Evolutionary conservation across 2,329 filamentous ascomycete genomes (phyloP), one percentile per base, ranked within the genome.

Genomic region (Cadophora sp.): DNA sequence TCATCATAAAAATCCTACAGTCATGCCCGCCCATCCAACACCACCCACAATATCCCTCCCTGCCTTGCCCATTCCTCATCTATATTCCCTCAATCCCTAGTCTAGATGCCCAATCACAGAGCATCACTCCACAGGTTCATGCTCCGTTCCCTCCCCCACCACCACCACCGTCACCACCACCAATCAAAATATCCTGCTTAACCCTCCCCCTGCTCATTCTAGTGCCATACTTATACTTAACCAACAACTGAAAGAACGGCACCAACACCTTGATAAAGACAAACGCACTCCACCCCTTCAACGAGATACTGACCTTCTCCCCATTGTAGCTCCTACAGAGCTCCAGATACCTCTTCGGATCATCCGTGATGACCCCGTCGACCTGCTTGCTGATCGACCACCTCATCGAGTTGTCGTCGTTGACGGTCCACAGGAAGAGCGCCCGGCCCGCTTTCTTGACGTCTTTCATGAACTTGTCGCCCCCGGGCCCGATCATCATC

Each of bases 401-500:
- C 73, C 88, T 85, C 94, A 98, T 97, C 79, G 88, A 86, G 59
- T 84, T 82, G 69, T 87, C 85, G 16, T 91, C 85, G 76, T 98
- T 97, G 60, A 97, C 91, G 0, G 94, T 97, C 95, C 95, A 98
- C 0, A 88, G 85, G 73, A 91, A 89, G 4, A 97, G 81, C 4
- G 85, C 84, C 24, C 91, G 84, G 18, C 83, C 80, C 1, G 82
- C 80, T 58, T 80, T 77, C 68, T 84, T 84, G 30, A 87, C 86
- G 64, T 89, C 85, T 14, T 82, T 81, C 18, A 94, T 79, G 80
- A 97, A 96, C 13, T 81, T 80, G 11, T 78, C 76, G 8, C 94
- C 94, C 43, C 87, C 81, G 0, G 89, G 89, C 0, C 90, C 88
- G 66, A 93, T 85, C 60, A 97, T 84, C 22, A 87, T 80, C 65